These are phyloP conservation scores for Rhynchosporium graminicola DNA, from an alignment of 2,329 filamentous ascomycete species.

Conservation along the genomic window DNA sequence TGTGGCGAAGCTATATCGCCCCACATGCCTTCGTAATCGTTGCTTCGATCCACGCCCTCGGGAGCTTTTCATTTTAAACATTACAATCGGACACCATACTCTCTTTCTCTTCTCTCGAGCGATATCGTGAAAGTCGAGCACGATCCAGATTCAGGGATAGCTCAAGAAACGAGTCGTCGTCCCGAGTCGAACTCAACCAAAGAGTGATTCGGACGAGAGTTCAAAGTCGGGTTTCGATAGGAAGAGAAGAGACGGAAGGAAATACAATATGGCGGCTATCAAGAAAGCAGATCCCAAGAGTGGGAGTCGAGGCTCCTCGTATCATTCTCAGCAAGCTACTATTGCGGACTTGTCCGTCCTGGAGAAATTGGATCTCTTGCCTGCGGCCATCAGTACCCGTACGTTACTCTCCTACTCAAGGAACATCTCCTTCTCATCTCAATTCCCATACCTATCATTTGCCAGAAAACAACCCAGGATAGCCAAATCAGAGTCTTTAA, in stretches of 20 bases:
- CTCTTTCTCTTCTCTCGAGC: no score
- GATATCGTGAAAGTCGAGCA: no score
- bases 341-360: constrained; percentile 20
- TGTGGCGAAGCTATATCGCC: neutral
- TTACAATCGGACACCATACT: no score
- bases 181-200: no score
- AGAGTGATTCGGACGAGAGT: no score
- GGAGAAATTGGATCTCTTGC: constrained; percentile 33
- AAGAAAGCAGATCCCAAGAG: constrained; percentile 5
- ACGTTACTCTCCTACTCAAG: constrained; percentile 8
- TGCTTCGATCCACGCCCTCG: neutral
- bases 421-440: neutral
- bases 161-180: no score
- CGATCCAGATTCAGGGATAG: no score
- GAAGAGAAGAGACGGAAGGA: neutral
- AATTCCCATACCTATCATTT: neutral
- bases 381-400: constrained; percentile 27
- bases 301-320: constrained; percentile 28
- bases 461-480: no score
- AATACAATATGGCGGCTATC: neutral
- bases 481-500: no score
- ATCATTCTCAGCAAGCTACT: constrained; percentile 27
- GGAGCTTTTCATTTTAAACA: neutral
- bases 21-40: neutral
- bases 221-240: neutral